Base-by-base conservation (phyloP, 192 early-diverging fungal genomes). In the Coemansia sp. region DNA sequence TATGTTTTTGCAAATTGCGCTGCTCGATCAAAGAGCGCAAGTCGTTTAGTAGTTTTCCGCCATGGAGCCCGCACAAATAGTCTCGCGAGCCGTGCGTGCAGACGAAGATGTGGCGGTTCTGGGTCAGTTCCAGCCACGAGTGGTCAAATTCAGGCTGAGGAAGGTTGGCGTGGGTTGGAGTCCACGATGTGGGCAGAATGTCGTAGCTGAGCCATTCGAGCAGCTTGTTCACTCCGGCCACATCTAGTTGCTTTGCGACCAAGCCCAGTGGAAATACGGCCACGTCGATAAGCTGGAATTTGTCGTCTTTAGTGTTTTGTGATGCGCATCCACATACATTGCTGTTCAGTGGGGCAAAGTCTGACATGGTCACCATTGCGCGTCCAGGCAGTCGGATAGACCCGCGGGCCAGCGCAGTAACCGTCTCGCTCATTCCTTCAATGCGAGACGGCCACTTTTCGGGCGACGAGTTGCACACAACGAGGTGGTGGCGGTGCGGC, bases 51-150 rank as follows among this genome's bases (percentile, higher is more conserved):
- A 82, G 67, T 48, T 57, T 57, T 4, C 62, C 65, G 38, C 80
- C 74, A 26, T 74, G 71, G 0, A 19, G 29, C 9, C 80, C 80
- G 45, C 80, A 82, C 9, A 74, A 58, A 29, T 57, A 53, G 55
- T 82, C 80, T 19, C 75, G 66, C 27, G 66, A 37, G 1, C 80
- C 80, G 39, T 82, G 80, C 0, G 74, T 82, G 62, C 80, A 82
- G 24, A 82, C 71, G 57, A 82, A 81, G 16, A 81, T 75, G 45
- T 81, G 78, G 7, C 74, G 67, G 62, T 77, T 73, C 18, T 37
- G 49, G 20, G 66, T 62, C 8, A 74, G 65, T 27, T 82, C 75
- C 51, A 81, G 57, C 74, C 74, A 77, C 5, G 37, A 49, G 55
- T 82, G 75, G 14, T 69, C 75, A 47, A 82, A 82, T 13, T 59